Percentiles rank a stretch among this genome's conserved stretches.
Evolutionary conservation across 106 monocot species (phyloP).

Genomic region (Dendrobium chrysotoxum): DNA sequence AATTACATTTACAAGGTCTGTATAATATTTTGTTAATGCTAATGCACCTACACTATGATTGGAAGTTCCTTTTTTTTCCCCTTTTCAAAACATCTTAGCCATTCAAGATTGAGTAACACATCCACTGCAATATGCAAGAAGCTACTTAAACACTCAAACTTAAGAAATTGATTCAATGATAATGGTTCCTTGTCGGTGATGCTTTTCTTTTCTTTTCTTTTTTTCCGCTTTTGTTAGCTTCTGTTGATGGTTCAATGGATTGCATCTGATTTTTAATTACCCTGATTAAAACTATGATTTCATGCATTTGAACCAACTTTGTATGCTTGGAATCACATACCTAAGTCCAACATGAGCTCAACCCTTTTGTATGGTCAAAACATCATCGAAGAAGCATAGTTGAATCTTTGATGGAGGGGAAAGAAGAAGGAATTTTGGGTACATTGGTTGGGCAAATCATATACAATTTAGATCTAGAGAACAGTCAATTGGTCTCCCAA

Average conservation of each 20-base stretch:
- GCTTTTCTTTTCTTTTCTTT: neutral
- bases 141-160: neutral
- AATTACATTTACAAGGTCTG: constrained; percentile 93
- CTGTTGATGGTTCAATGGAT: neutral
- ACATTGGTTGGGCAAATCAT: neutral
- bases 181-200: neutral
- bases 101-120: neutral
- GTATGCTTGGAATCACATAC: neutral
- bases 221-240: neutral
- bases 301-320: neutral
- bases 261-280: neutral
- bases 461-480: neutral
- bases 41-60: neutral
- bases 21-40: neutral
- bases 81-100: neutral
- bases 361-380: neutral
- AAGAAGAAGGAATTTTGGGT: neutral
- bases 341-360: neutral
- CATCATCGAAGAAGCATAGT: neutral
- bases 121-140: neutral
- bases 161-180: neutral
- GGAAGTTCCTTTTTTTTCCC: neutral
- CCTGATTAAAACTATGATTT: neutral
- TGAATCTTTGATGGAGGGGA: neutral
- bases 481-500: neutral